Conservation (phyloP, 371 early-diverging fungal genomes). For the Haplosporangium sp. region DNA sequence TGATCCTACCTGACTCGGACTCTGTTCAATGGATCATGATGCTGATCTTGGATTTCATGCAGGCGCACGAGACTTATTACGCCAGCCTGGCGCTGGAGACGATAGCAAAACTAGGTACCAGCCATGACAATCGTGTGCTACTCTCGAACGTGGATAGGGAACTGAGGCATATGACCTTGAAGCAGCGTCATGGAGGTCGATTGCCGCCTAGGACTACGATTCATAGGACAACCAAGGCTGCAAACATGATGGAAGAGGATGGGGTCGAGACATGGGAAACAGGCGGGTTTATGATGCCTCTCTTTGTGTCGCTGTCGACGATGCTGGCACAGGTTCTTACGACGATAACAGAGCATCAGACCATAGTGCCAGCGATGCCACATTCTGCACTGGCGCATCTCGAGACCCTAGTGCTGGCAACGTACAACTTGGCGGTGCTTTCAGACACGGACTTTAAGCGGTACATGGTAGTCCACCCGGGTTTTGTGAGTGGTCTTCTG, state of each 20-base stretch:
- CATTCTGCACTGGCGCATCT: slow-evolving; percentile 61
- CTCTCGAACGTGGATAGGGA: slow-evolving; percentile 56
- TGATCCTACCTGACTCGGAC: slow-evolving; percentile 51
- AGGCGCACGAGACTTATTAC: slow-evolving; percentile 70
- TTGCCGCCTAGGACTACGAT: slow-evolving; percentile 4
- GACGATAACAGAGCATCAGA: slow-evolving; percentile 26
- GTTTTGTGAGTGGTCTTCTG: slow-evolving; percentile 61
- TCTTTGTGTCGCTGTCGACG: slow-evolving; percentile 59
- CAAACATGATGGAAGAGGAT: slow-evolving; percentile 31
- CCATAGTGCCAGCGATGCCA: slow-evolving; percentile 21
- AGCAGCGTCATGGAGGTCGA: slow-evolving; percentile 18
- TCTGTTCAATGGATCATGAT: slow-evolving; percentile 58
- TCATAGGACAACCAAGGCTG: slow-evolving; percentile 4
- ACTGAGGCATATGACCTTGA: slow-evolving; percentile 16
- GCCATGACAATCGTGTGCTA: slow-evolving; percentile 64
- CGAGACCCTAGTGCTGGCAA: slow-evolving; percentile 65
- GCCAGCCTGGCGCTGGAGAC: slow-evolving; percentile 66
- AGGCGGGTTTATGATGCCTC: slow-evolving; percentile 54
- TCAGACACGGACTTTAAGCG: slow-evolving; percentile 53
- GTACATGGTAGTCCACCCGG: slow-evolving; percentile 53
- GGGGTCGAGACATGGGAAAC: slow-evolving; percentile 55
- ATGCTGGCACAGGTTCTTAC: slow-evolving; percentile 60
- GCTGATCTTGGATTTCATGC: slow-evolving; percentile 64
- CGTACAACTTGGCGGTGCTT: slow-evolving; percentile 64
- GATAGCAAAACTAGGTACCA: slow-evolving; percentile 67